Base-by-base conservation (phyloP, 2,329 filamentous ascomycete species). In the Nectriaceae sp. region DNA sequence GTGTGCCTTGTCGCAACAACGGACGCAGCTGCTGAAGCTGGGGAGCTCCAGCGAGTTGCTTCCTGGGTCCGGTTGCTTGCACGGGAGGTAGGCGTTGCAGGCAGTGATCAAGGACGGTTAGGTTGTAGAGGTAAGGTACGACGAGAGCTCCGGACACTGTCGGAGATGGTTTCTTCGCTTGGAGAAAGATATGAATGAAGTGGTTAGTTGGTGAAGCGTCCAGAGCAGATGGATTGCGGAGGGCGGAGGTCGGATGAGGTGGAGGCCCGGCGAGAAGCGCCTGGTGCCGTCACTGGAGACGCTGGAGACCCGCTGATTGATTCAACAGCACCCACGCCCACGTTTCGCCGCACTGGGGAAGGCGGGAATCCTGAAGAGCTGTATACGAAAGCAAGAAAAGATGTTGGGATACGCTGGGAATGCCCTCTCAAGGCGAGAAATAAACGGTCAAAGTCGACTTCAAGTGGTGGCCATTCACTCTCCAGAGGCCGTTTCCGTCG, bases 231-330 rank as follows among this genome's bases (percentile, higher is more conserved):
- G 8, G 52, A 47, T 49, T 59, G 52, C 46, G 49, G 57, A 60
- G 50, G 46, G 54, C 45, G 57, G 56, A 61, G 39, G 48, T 41
- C 52, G 56, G 58, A 50, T 56, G 53, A 45, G 49, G 60, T 57
- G 58, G 60, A 63, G 60, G 60, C 55, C 52, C 53, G 49, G 42
- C 42, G 47, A 52, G 33, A 10, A 36, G 33, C 33, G 33, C 33
- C 33, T 36, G 42, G 60, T 61, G 55, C 59, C 59, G 59, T 61
- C 57, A 63, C 58, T 58, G 52, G 55, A 57, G 42, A 37, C 40
- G 21, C 38, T 26, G 47, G 40, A 52, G 26, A 31, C 26, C 26
- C 26, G 26, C 26, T 31, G 26, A 31, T 8, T 15, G 26, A 31
- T 31, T n/a, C n/a, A n/a, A n/a, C n/a, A n/a, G n/a, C n/a, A n/a